Evolutionary conservation across 2,329 filamentous ascomycete genomes (phyloP).

Genomic region (Sporothrix euskadiensis): DNA sequence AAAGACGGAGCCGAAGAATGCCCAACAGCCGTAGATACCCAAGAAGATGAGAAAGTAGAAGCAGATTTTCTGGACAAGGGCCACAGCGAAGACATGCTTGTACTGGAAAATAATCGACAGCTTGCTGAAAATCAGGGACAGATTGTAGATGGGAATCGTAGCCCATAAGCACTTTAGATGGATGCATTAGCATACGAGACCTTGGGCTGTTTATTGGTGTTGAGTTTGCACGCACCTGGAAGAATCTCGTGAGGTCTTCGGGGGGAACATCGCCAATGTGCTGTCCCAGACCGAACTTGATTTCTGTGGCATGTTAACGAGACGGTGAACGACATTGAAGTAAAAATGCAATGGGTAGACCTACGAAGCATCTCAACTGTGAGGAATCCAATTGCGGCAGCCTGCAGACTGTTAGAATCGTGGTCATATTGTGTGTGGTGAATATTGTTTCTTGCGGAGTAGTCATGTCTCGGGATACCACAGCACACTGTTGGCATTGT

Average conservation of each 20-base stretch:
- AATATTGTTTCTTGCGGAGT: no score
- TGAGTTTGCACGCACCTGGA: neutral
- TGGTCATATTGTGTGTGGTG: neutral
- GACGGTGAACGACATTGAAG: neutral
- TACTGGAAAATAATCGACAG: slow-evolving; percentile 14
- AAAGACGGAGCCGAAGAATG: slow-evolving; percentile 10
- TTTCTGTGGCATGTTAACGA: neutral
- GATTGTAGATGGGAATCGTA: neutral
- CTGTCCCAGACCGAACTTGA: neutral
- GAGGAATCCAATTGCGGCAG: slow-evolving; percentile 2
- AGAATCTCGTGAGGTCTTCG: neutral
- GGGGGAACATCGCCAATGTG: neutral
- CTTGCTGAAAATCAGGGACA: slow-evolving; percentile 17
- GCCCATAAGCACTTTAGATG: neutral
- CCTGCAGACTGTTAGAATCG: neutral
- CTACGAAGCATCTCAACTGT: slow-evolving; percentile 17
- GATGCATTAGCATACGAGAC: neutral
- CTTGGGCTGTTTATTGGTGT: no score
- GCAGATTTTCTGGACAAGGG: neutral
- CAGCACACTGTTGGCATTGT: neutral
- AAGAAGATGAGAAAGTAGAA: slow-evolving; percentile 6
- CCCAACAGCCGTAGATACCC: slow-evolving; percentile 8
- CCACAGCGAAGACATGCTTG: slow-evolving; percentile 9
- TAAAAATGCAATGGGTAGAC: neutral
- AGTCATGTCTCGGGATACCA: no score